Base-by-base conservation (phyloP, 2,329 filamentous ascomycete species). In the Furcasterigmium sp. region DNA sequence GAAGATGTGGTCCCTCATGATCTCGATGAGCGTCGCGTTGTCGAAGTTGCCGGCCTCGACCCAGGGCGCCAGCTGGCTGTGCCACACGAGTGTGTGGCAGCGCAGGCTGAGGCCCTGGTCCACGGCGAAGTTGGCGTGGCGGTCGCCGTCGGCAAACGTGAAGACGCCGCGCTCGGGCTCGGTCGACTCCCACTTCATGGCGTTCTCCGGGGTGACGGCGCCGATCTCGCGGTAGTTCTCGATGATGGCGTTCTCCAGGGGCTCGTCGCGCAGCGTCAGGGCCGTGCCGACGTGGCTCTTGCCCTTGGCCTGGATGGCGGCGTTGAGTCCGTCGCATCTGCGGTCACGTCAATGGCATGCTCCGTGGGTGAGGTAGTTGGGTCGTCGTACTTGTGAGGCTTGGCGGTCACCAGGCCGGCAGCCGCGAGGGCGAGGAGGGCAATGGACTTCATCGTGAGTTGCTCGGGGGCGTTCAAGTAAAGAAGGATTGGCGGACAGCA, bases 111-210 rank as follows among this genome's bases (percentile, higher is more conserved):
- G 65, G 47, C 60, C 55, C 30, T 68, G 64, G 39, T 62, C 53
- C 32, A 59, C 53, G 28, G 72, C 72, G 42, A 72, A 61, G 32
- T 63, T 54, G 39, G 69, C 57, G 21, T 74, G 65, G 39, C 68
- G 62, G 43, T 84, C 76, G 37, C 76, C 80, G 28, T 73, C 68
- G 23, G 73, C 76, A 59, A 71, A 85, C 60, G 78, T 78, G 69
- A 84, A 85, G 42, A 72, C 63, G 40, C 70, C 70, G 25, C 69
- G 74, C 37, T 69, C 53, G 3, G 80, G 79, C 61, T 85, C 81
- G 37, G 68, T 78, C 54, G 75, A 72, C 41, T 79, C 69, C 78
- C 77, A 85, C 56, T 62, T 65, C 59, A 60, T 72, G 2, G 76
- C 75, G 3, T 66, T 65, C 52, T 65, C 63, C n/a, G 58, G 58